Base-by-base conservation (phyloP, 768 basidiomycete species). In the Cystofilobasidium bisporidii region DNA sequence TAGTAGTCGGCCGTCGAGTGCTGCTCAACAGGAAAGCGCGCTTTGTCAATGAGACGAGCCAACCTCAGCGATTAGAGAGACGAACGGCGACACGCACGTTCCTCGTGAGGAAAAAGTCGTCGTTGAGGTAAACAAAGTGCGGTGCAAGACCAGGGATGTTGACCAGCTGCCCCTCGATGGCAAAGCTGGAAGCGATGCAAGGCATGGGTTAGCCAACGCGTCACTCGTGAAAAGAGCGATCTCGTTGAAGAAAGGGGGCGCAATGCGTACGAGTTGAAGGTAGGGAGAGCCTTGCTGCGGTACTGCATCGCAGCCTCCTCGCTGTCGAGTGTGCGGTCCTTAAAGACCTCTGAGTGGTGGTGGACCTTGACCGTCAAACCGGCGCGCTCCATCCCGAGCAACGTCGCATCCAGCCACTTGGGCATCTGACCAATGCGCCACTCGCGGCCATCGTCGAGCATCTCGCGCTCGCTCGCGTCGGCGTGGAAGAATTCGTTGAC, bases 71-170 rank as follows among this genome's bases (percentile, higher is more conserved):
- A n/a, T n/a, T n/a, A n/a, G n/a, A n/a, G n/a, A n/a, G n/a, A n/a
- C n/a, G n/a, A n/a, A n/a, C n/a, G n/a, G n/a, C n/a, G n/a, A n/a
- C n/a, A n/a, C 53, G 53, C 12, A 56, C 53, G 28, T 50, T 36
- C 10, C 59, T 61, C 14, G 67, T 63, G 32, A 68, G 57, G 67
- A 68, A 62, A 32, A 68, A 68, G 33, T 68, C 67, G 55, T 68
- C 67, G 59, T 66, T 66, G 15, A 53, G 50, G 45, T 61, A 67
- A 22, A 68, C 57, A 33, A 68, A 63, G 56, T 63, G 30, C 15
- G 53, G 50, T 5, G 67, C 67, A 18, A 68, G 61, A 12, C 26
- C 67, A 2, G 61, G 61, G 41, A 68, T 68, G 67, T 68, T 68
- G 61, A 63, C 41, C 24, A 68, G 61, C 40, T 68, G 61, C 14